These are phyloP conservation scores for Remersonia thermophila DNA, from an alignment of 2,329 filamentous ascomycete genomes.

Conservation along the genomic window DNA sequence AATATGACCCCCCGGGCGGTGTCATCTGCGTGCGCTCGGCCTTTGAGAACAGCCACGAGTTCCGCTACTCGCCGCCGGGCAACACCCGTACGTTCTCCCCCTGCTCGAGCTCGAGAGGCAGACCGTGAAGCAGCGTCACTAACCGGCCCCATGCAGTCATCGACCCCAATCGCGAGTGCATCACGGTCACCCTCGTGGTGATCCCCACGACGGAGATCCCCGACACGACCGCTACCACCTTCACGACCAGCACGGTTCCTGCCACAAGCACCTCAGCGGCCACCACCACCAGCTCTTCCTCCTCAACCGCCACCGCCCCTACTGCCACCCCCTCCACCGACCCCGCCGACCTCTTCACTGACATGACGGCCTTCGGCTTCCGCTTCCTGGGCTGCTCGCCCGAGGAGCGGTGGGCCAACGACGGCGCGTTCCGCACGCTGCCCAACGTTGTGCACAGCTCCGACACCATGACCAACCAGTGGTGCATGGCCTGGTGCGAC, in stretches of 20 bases:
- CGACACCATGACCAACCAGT: conserved; percentile 15
- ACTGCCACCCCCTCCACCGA: conserved; percentile 2
- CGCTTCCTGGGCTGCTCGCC: conserved; percentile 19
- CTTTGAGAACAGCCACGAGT: conserved; percentile 21
- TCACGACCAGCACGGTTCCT: conserved; percentile 8
- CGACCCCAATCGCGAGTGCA: conserved; percentile 16
- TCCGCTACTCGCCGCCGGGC: conserved; percentile 24
- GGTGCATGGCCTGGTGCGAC: conserved; percentile 13
- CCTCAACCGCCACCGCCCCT: conserved; percentile 2
- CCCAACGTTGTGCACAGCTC: conserved; percentile 6
- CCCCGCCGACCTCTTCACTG: conserved; percentile 9
- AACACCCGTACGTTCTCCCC: conserved; percentile 20
- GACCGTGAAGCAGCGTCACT: no score
- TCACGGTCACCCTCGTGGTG: conserved; percentile 18
- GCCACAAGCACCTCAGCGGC: conserved; percentile 3
- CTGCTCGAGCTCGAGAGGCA: no score
- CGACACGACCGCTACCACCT: conserved; percentile 3
- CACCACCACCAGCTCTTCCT: no score
- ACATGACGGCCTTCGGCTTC: conserved; percentile 16
- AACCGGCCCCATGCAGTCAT: no score
- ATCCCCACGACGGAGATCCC: conserved; percentile 6
- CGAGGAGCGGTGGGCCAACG: conserved; percentile 16
- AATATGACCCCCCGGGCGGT: conserved; percentile 18
- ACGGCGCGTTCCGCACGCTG: conserved; percentile 18
- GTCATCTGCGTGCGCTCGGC: conserved; percentile 22